phyloP scores from a whole-genome alignment of 2,329 filamentous ascomycete species.

The Aspergillus piperis region DNA sequence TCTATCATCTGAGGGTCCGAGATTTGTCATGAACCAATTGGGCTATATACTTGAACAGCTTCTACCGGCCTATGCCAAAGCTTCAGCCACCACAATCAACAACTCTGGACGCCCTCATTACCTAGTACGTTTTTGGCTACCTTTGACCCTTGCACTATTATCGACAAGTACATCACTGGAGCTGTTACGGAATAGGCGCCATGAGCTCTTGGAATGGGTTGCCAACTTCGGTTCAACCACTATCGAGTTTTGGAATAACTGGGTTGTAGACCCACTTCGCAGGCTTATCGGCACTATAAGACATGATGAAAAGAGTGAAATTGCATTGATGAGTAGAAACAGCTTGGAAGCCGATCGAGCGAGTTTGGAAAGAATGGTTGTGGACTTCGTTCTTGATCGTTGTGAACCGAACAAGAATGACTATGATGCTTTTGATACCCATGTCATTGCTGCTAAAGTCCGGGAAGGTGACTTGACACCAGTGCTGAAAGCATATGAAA shows the following conservation, averaged over 20 bases:
- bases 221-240: slow-evolving; percentile 74
- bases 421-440: slow-evolving; percentile 60
- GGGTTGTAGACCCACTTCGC: slow-evolving; percentile 82
- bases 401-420: slow-evolving; percentile 60
- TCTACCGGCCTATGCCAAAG: slow-evolving; percentile 66
- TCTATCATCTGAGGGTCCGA: slow-evolving; percentile 40
- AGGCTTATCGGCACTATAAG: slow-evolving; percentile 89
- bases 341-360: slow-evolving; percentile 87
- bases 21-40: slow-evolving; percentile 37
- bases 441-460: slow-evolving; percentile 75
- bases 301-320: slow-evolving; percentile 88
- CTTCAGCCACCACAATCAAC: slow-evolving; percentile 58
- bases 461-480: slow-evolving; percentile 91
- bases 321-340: slow-evolving; percentile 93
- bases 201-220: slow-evolving; percentile 79
- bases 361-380: slow-evolving; percentile 94
- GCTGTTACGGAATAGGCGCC: slow-evolving; percentile 71
- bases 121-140: slow-evolving; percentile 86
- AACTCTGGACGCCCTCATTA: slow-evolving; percentile 74
- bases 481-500: slow-evolving; percentile 86
- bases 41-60: slow-evolving; percentile 65
- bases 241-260: slow-evolving; percentile 92
- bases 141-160: slow-evolving; percentile 67
- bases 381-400: slow-evolving; percentile 89
- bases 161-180: slow-evolving; percentile 86